Conservation (phyloP, 306 rosid genomes). For the Fragaria vesca region DNA sequence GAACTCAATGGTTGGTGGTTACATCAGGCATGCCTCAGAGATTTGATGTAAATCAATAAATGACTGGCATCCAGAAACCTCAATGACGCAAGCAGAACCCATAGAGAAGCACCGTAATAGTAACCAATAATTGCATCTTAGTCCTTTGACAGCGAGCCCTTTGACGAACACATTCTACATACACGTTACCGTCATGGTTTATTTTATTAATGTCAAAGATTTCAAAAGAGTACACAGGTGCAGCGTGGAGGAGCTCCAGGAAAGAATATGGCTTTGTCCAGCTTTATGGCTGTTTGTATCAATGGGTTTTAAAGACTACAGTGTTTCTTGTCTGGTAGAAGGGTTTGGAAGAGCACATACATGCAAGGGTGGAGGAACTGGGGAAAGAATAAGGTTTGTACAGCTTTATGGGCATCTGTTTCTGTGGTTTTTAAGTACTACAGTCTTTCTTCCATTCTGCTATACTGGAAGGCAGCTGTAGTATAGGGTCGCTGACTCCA, state of each 20-base stretch:
- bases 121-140: neutral
- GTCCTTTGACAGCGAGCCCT: neutral
- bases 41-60: neutral
- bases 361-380: neutral
- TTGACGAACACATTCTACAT: neutral
- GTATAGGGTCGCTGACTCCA: neutral
- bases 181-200: neutral
- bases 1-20: neutral
- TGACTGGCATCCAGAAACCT: neutral
- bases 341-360: too few species aligned
- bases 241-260: neutral
- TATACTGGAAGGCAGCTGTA: neutral
- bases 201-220: neutral
- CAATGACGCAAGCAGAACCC: neutral
- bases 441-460: neutral
- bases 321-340: too few species aligned
- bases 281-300: neutral
- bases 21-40: neutral
- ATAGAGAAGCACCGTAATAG: neutral
- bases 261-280: neutral
- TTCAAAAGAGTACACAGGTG: neutral
- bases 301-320: neutral
- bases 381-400: too few species aligned
- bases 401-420: too few species aligned
- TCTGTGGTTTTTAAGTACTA: too few species aligned